phyloP scores from a whole-genome alignment of 1,284 basidiomycete genomes.

The Moesziomyces aphidis region DNA sequence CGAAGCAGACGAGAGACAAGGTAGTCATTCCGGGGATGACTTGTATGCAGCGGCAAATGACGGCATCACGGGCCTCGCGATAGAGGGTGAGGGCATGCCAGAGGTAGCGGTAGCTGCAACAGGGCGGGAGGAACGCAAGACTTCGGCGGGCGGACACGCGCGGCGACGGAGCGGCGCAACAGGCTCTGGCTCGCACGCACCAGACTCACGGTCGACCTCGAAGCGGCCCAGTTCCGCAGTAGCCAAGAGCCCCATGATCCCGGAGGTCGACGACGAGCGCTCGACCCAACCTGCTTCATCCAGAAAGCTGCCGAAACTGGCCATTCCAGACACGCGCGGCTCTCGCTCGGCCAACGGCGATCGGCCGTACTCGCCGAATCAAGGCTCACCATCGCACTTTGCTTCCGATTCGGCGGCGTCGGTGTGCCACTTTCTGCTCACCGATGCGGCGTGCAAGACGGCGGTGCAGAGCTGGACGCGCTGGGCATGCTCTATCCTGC shows the following conservation, averaged over 20 bases:
- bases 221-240: constrained; percentile 17
- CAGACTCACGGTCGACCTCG: constrained; percentile 6
- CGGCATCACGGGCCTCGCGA: neutral
- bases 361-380: constrained; percentile 49
- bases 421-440: neutral
- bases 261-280: constrained; percentile 16
- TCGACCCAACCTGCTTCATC: neutral
- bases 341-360: constrained; percentile 28
- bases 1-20: neutral
- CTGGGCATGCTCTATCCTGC: constrained; percentile 56
- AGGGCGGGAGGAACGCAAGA: constrained; percentile 25
- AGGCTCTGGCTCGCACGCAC: constrained; percentile 25
- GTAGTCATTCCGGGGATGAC: neutral
- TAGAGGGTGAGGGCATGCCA: neutral
- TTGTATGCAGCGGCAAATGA: neutral
- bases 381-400: constrained; percentile 17
- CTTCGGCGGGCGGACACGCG: constrained; percentile 17
- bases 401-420: neutral
- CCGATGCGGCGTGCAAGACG: constrained; percentile 1
- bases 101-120: constrained; percentile 32
- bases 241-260: constrained; percentile 23
- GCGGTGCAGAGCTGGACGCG: constrained; percentile 43
- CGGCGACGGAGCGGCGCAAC: constrained; percentile 34
- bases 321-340: constrained; percentile 15
- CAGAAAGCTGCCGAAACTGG: constrained; percentile 5